Conservation (phyloP, 2,329 filamentous ascomycete genomes). For the Exophiala calicioides region DNA sequence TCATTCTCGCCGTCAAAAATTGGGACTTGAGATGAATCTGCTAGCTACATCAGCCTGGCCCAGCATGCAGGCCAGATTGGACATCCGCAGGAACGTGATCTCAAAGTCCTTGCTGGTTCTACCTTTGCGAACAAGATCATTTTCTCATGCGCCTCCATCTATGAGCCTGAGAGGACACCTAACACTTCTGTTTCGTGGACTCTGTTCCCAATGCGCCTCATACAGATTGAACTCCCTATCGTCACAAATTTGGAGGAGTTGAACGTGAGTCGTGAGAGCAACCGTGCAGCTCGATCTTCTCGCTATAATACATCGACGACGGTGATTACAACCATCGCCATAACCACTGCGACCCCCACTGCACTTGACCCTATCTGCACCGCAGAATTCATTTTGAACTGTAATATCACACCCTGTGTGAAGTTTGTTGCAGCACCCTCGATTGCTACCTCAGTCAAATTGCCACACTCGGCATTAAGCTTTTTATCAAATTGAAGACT, state of each 20-base stretch:
- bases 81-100: too few relatives aligned
- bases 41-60: too few relatives aligned
- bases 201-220: background rate
- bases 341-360: conserved; percentile 10
- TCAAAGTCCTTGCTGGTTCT: too few relatives aligned
- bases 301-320: conserved; percentile 10
- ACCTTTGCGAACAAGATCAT: too few relatives aligned
- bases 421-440: conserved; percentile 19
- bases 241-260: background rate
- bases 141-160: too few relatives aligned
- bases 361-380: conserved; percentile 7
- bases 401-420: conserved; percentile 18
- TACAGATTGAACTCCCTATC: background rate
- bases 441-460: conserved; percentile 20
- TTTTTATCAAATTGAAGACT: conserved; percentile 11
- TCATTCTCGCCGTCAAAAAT: too few relatives aligned
- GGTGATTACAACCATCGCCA: conserved; percentile 7
- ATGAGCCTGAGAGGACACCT: too few relatives aligned
- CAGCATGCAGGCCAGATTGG: too few relatives aligned
- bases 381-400: conserved; percentile 19
- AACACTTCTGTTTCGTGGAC: background rate
- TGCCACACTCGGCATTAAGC: conserved; percentile 21
- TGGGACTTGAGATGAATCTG: too few relatives aligned
- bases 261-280: background rate
- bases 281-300: background rate